Conservation (phyloP, 179 eudicot genomes). For the Amaranthus tricolor region DNA sequence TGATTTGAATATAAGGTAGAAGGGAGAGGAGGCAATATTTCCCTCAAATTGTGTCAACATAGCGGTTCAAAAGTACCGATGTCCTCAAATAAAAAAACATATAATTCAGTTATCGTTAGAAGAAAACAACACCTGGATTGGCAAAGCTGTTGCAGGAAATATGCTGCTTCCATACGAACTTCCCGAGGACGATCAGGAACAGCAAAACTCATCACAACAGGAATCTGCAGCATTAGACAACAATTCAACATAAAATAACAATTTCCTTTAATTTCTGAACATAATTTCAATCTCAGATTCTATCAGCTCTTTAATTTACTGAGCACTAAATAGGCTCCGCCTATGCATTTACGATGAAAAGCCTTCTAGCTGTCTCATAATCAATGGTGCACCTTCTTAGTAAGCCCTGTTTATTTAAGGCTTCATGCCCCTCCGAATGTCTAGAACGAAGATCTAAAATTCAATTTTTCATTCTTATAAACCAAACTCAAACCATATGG, state of each 20-base stretch:
- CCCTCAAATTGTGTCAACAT: no score
- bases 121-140: slow-evolving; percentile 67
- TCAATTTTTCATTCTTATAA: neutral
- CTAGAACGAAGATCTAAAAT: neutral
- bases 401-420: no score
- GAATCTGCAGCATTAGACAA: slow-evolving; percentile 49
- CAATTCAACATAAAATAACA: neutral
- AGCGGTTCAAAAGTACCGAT: neutral
- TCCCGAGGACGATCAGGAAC: slow-evolving; percentile 90
- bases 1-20: no score
- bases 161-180: slow-evolving; percentile 97
- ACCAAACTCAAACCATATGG: neutral
- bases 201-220: slow-evolving; percentile 89
- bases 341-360: no score
- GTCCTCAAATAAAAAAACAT: neutral
- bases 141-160: slow-evolving; percentile 92
- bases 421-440: no score
- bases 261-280: neutral
- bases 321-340: neutral
- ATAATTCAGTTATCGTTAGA: neutral
- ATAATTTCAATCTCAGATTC: neutral
- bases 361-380: neutral
- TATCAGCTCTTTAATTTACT: neutral
- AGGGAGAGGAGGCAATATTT: no score
- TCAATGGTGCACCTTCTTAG: neutral